Conservation (phyloP, 1,284 basidiomycete genomes). For the Cryptococcus maquisensis region DNA sequence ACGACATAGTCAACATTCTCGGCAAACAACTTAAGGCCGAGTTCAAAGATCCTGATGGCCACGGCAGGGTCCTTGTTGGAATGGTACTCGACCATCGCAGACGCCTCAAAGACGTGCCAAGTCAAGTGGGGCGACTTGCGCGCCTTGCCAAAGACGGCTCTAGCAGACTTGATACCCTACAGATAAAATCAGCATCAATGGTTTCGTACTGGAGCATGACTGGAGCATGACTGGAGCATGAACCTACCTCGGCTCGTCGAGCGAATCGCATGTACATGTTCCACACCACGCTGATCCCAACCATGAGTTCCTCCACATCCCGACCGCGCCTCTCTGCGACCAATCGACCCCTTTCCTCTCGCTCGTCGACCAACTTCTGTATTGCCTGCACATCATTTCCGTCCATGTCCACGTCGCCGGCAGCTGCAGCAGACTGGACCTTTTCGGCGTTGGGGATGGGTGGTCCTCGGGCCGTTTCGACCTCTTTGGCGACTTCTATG, state of each 20-base stretch:
- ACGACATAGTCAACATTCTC: conserved; percentile 82
- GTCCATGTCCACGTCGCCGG: conserved; percentile 34
- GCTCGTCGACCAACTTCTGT: conserved; percentile 58
- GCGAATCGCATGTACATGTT: conserved; percentile 91
- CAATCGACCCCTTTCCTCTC: conserved; percentile 57
- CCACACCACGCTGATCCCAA: conserved; percentile 56
- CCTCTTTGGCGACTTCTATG: conserved; percentile 53
- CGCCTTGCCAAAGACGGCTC: conserved; percentile 77
- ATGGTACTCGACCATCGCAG: conserved; percentile 93
- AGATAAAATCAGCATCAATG: not conserved
- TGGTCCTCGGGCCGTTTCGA: conserved; percentile 48
- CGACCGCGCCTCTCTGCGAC: conserved; percentile 47
- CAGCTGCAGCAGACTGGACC: conserved; percentile 5
- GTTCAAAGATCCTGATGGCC: conserved; percentile 88
- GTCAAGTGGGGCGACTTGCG: conserved; percentile 77
- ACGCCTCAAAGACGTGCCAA: conserved; percentile 92
- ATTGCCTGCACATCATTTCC: conserved; percentile 34
- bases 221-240: not conserved
- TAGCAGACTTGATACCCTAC: conserved; percentile 67
- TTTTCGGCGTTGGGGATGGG: conserved; percentile 34
- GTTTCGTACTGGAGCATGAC: not conserved
- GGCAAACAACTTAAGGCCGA: conserved; percentile 80
- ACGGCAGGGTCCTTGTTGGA: conserved; percentile 80
- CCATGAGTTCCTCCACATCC: conserved; percentile 53
- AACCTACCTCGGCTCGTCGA: conserved; percentile 64